A percentile compares a stretch with the other conserved stretches of the same genome.
phyloP scores from a whole-genome alignment of 495 filamentous ascomycete genomes.

The Penicillium longicatenatum region DNA sequence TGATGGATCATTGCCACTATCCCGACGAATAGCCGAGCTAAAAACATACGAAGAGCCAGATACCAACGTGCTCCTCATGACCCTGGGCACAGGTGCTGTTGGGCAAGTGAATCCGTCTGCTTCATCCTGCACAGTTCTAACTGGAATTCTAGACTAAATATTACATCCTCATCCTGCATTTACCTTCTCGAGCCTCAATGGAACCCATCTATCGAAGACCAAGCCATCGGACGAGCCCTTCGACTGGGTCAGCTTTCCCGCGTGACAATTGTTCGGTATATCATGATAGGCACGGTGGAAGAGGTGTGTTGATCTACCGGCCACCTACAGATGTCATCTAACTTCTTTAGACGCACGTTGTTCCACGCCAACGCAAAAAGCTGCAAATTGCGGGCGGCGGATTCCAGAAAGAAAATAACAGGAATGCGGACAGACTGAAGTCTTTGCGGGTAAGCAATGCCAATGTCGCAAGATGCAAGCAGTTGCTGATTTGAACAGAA shows the following conservation, averaged over 20 bases:
- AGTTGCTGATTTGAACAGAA: background rate
- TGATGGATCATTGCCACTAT: background rate
- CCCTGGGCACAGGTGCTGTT: conserved; percentile 6
- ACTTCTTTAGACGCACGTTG: background rate
- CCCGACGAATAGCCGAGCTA: background rate
- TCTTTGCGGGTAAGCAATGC: background rate
- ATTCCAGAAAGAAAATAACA: background rate
- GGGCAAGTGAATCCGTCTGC: background rate
- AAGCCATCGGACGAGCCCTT: conserved; percentile 8
- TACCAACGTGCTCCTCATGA: conserved; percentile 7
- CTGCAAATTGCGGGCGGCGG: background rate
- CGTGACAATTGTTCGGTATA: conserved; percentile 10
- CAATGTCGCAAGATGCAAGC: background rate
- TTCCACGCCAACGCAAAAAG: background rate
- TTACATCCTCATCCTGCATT: conserved; percentile 4
- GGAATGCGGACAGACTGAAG: background rate
- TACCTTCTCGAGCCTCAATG: conserved; percentile 14
- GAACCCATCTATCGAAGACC: conserved; percentile 12
- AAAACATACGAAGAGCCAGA: conserved; percentile 3
- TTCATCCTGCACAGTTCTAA: background rate
- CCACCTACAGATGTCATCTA: background rate
- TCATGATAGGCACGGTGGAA: background rate
- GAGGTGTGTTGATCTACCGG: background rate
- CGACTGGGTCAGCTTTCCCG: conserved; percentile 7
- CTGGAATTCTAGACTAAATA: background rate